Conservation (phyloP, 257 asterid species). For the Solanum arcanum region DNA sequence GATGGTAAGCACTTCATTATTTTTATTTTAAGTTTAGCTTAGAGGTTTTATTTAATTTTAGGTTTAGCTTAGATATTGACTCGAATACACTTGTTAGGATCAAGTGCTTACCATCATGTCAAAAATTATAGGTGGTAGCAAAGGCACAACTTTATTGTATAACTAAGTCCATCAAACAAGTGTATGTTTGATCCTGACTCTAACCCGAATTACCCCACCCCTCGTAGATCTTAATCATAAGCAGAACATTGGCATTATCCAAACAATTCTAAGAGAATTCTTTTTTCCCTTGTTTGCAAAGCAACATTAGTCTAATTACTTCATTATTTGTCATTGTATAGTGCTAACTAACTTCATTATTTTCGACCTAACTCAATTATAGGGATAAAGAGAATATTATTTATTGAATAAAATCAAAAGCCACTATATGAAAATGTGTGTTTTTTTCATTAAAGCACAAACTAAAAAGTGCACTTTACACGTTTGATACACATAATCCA, state of each 20-base stretch:
- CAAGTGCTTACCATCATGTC: background rate
- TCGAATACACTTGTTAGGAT: background rate
- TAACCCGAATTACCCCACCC: background rate
- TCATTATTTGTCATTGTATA: background rate
- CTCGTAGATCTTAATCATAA: background rate
- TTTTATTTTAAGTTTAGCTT: no score
- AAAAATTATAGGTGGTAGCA: background rate
- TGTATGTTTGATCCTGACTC: no score
- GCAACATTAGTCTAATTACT: background rate
- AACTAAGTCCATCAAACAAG: no score
- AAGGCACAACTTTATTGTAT: no score
- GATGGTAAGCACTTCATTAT: no score
- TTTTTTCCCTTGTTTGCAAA: background rate
- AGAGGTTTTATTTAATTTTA: no score
- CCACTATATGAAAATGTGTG: background rate
- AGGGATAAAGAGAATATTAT: background rate
- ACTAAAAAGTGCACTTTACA: background rate
- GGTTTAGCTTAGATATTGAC: background rate
- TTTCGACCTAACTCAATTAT: background rate
- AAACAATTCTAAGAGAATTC: background rate
- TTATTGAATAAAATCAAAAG: background rate
- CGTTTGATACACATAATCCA: background rate
- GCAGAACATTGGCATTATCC: background rate
- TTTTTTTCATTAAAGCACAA: background rate
- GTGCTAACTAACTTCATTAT: background rate